Conservation (phyloP, 2,329 filamentous ascomycete genomes). For the Sarocladiaceae sp. region DNA sequence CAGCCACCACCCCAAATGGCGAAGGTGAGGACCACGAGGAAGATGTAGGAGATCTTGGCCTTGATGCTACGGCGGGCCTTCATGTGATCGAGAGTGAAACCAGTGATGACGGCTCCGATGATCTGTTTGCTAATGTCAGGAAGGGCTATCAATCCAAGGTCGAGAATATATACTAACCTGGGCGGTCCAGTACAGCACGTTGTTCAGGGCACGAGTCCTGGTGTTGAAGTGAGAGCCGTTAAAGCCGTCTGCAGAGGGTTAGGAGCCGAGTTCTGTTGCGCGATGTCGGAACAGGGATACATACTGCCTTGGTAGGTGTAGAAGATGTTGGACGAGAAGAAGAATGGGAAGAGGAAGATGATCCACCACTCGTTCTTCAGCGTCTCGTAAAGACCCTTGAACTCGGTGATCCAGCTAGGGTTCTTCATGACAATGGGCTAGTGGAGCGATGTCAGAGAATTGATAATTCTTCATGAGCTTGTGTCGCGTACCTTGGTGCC, state of each 20-base stretch:
- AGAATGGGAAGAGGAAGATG: conserved; percentile 70
- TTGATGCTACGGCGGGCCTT: conserved; percentile 56
- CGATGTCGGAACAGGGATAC: not conserved
- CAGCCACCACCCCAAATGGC: conserved; percentile 79
- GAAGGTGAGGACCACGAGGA: conserved; percentile 65
- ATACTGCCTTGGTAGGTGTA: conserved; percentile 70
- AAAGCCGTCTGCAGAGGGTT: conserved; percentile 42
- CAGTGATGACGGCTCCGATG: conserved; percentile 66
- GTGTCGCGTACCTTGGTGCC: conserved; percentile 55
- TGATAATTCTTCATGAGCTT: not conserved
- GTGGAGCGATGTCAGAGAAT: not conserved
- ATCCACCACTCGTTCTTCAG: conserved; percentile 66
- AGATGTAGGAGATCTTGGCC: conserved; percentile 56
- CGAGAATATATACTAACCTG: no score
- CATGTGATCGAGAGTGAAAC: conserved; percentile 60
- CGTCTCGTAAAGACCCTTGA: conserved; percentile 69
- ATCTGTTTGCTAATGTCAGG: no score
- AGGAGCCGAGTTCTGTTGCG: not conserved
- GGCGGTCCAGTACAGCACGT: conserved; percentile 69
- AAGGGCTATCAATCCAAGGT: no score
- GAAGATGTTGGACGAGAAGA: conserved; percentile 74
- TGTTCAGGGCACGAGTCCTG: conserved; percentile 67
- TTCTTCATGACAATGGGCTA: conserved; percentile 76
- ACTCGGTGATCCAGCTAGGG: conserved; percentile 76
- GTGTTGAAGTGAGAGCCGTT: conserved; percentile 64